phyloP scores from a whole-genome alignment of 2,329 filamentous ascomycete genomes.

The Aspergillus sergii region DNA sequence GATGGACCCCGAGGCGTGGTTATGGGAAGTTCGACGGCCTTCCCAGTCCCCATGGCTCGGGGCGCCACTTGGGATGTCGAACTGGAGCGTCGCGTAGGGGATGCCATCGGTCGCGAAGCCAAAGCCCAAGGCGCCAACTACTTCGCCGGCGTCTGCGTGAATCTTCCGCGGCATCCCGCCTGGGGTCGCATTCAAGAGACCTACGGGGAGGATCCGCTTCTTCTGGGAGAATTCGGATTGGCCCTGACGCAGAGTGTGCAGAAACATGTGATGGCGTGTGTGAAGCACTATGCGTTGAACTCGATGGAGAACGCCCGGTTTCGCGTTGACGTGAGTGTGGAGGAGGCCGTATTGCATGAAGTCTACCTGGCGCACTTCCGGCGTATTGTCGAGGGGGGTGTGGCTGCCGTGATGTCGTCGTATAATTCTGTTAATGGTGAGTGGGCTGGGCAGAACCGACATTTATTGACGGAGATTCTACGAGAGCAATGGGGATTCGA shows the following conservation, averaged over 20 bases:
- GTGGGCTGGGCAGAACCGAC: constrained; percentile 12
- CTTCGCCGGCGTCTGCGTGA: constrained; percentile 30
- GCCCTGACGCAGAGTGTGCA: constrained; percentile 25
- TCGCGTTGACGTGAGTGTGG: constrained; percentile 27
- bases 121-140: constrained; percentile 31
- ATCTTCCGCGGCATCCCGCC: constrained; percentile 28
- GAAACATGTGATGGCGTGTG: constrained; percentile 31
- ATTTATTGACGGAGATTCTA: constrained; percentile 12
- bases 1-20: constrained; percentile 29
- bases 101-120: constrained; percentile 29
- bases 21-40: constrained; percentile 7
- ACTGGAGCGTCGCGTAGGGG: constrained; percentile 26
- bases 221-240: constrained; percentile 27
- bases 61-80: constrained; percentile 31
- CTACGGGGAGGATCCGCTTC: constrained; percentile 26
- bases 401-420: constrained; percentile 12
- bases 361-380: constrained; percentile 22
- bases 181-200: constrained; percentile 29
- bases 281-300: constrained; percentile 34
- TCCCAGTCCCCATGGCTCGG: constrained; percentile 21
- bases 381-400: constrained; percentile 13
- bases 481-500: constrained; percentile 13
- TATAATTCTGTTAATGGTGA: constrained; percentile 17
- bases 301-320: constrained; percentile 35
- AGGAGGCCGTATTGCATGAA: constrained; percentile 29